Base-by-base conservation (phyloP, 2,329 filamentous ascomycete species). In the Fusarium sp. region DNA sequence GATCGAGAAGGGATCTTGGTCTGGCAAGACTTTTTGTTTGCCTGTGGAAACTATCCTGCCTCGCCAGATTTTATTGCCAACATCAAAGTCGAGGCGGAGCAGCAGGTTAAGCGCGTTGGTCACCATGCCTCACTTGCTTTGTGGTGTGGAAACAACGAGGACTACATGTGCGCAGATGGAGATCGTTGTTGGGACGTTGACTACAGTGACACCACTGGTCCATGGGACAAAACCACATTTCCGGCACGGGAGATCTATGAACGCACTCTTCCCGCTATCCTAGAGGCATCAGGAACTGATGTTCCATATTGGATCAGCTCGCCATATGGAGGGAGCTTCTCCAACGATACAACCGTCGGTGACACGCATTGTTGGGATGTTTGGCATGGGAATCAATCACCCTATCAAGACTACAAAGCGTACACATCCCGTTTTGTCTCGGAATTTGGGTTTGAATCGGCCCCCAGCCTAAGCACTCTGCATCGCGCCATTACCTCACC, bases 341-440 rank as follows among this genome's bases (percentile, higher is more conserved):
- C 58, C 6, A 61, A 61, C 2, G 56, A 61, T 8, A 21, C 33
- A 0, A 61, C 29, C 0, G 47, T 61, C 0, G 56, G 58, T 0
- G 56, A 61, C 2, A 61, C 58, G 2, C 56, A 61, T 6, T 61
- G 47, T 0, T 61, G 56, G 58, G 58, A 61, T 18, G 45, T 61
- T 1, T 61, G 56, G 58, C 56, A 61, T 4, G 56, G 58, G 0
- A 37, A 55, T 1, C 4, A 61, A 3, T 61, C 56, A 1, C 58
- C 56, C 0, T 61, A 61, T 2, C 56, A 61, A 0, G 58, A 61
- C 5, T 61, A 61, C 14, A 61, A 61, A 3, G 7, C 18, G 4
- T 61, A 46, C 5, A 61, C 25, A 5, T 61, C 58, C 0, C 56
- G 58, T 0, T 61, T 61, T 2, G 4, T 61, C 0, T 61, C 56